Base-by-base conservation (phyloP, 192 early-diverging fungal genomes). In the Linnemannia elongata region DNA sequence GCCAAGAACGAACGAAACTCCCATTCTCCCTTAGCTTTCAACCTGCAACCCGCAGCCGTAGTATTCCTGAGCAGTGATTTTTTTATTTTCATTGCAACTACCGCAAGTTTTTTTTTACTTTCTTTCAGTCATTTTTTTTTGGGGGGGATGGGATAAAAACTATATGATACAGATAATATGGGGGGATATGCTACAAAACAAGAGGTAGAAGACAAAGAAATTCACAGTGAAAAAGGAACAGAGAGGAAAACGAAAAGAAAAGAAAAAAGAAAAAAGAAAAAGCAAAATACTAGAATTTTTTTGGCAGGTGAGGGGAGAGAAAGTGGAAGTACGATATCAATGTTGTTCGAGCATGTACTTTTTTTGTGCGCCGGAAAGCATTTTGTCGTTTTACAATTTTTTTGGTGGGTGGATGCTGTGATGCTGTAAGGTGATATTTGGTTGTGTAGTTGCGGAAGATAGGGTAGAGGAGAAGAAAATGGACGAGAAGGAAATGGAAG, bases 351-450 rank as follows among this genome's bases (percentile, higher is more conserved):
- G 60, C 24, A 15, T 66, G 5, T 18, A 0, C 18, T 52, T 66
- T 66, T 66, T 66, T 66, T 66, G 60, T 66, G 60, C 27, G 60
- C 60, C 10, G 10, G 60, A 66, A 66, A 33, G 60, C 60, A 66
- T 66, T 66, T 66, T 66, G 60, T 66, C 60, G 60, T 66, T 66
- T 66, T 66, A 30, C 60, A 66, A n/a, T 66, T 66, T 66, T 66
- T 66, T 66, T 66, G 27, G 30, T 52, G 49, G 27, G 30, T 52
- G 49, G 12, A 15, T 33, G 54, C 18, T 17, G 60, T 33, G 60
- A 33, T 27, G n/a, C 12, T 66, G 30, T 63, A 33, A 15, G n/a
- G 60, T 12, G 30, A 33, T 60, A n/a, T 6, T 60, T 60, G 9
- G 0, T 9, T 35, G 10, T 30, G 33, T 35, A 30, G 10, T 66